Conservation (phyloP, 345 rosid genomes). For the Eucalyptus tenuipes region DNA sequence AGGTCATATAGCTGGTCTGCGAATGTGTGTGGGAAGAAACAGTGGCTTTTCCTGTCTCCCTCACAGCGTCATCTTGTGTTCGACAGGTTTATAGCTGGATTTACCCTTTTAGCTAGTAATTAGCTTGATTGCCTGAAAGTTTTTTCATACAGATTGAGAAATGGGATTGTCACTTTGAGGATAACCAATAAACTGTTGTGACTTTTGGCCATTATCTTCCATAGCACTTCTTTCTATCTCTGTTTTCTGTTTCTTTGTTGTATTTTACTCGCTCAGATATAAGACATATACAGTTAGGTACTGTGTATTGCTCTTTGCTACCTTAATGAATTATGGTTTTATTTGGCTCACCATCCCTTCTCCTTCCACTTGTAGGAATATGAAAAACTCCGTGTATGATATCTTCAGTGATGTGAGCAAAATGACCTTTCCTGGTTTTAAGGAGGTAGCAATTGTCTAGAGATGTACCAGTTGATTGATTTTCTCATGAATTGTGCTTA, state of each 20-base stretch:
- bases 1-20: conserved; percentile 97
- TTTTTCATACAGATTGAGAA: not conserved
- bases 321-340: not conserved
- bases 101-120: not conserved
- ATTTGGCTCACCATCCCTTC: not conserved
- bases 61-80: conserved; percentile 57
- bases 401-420: conserved; percentile 55
- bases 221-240: not conserved
- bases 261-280: not conserved
- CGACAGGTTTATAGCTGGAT: conserved; percentile 44
- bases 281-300: not conserved
- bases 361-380: conserved; percentile 36
- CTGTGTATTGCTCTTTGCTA: not conserved
- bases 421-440: conserved; percentile 61
- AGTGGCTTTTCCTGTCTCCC: conserved; percentile 73
- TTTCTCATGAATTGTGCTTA: not conserved
- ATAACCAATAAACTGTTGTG: not conserved
- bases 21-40: conserved; percentile 81
- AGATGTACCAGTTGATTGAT: not conserved
- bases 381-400: conserved; percentile 51
- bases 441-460: conserved; percentile 29
- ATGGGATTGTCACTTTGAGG: not conserved
- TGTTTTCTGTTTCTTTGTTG: not conserved
- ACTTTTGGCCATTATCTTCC: not conserved
- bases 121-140: not conserved